Evolutionary conservation across 495 filamentous ascomycete species (phyloP).

Genomic region (Penicillium bialowiezense): DNA sequence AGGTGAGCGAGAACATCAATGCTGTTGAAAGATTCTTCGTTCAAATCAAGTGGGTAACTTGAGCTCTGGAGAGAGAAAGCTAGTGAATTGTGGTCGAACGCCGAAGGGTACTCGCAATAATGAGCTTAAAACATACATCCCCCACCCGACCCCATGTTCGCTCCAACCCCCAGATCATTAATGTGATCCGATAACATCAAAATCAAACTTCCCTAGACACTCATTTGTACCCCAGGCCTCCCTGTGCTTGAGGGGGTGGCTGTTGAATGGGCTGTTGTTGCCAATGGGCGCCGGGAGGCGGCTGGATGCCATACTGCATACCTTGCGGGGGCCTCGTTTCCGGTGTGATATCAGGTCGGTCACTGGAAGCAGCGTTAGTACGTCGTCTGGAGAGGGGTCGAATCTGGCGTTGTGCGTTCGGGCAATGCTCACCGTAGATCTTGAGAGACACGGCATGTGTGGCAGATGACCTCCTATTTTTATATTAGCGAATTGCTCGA

Average conservation of each 20-base stretch:
- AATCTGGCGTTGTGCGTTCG: neutral
- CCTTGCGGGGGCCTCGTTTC: conserved; percentile 37
- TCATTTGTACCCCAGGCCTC: conserved; percentile 18
- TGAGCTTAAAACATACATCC: neutral
- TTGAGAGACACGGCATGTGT: conserved; percentile 52
- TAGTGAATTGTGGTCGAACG: neutral
- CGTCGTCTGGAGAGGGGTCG: conserved; percentile 3
- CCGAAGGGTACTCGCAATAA: neutral
- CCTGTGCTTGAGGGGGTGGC: conserved; percentile 24
- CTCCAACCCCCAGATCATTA: neutral
- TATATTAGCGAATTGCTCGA: conserved; percentile 16
- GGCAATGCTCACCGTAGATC: conserved; percentile 44
- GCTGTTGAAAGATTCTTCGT: neutral
- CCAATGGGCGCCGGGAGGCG: conserved; percentile 27
- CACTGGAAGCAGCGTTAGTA: conserved; percentile 17
- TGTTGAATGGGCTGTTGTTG: conserved; percentile 17
- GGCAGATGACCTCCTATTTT: conserved; percentile 48
- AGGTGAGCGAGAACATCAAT: too few species aligned
- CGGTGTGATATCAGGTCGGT: conserved; percentile 47
- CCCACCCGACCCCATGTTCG: neutral
- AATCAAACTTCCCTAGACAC: neutral
- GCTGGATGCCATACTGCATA: conserved; percentile 27
- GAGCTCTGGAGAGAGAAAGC: neutral
- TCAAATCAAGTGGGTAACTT: neutral
- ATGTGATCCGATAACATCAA: neutral